phyloP scores from a whole-genome alignment of 768 basidiomycete species.

The Suillus luteus region DNA sequence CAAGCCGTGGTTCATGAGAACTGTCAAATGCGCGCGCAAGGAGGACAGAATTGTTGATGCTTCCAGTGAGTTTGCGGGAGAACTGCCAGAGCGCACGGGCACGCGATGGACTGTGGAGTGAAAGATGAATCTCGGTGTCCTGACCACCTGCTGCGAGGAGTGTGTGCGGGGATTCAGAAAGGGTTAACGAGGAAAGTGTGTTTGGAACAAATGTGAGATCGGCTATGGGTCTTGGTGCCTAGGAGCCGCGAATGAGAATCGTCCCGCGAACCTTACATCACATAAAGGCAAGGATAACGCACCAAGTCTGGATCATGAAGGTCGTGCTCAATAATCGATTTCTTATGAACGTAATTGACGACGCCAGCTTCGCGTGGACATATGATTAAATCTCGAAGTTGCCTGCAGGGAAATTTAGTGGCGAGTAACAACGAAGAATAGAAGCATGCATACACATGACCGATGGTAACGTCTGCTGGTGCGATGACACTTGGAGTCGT shows the following conservation, averaged over 20 bases:
- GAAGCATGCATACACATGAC: slow-evolving; percentile 59
- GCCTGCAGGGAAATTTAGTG: slow-evolving; percentile 43
- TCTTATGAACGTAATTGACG: slow-evolving; percentile 59
- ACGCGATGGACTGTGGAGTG: slow-evolving; percentile 40
- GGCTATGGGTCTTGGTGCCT: slow-evolving; percentile 51
- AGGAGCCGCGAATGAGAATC: slow-evolving; percentile 21
- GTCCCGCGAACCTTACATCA: slow-evolving; percentile 19
- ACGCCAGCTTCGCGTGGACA: slow-evolving; percentile 68
- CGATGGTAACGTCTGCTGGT: slow-evolving; percentile 52
- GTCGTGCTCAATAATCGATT: slow-evolving; percentile 63
- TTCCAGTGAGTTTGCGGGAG: slow-evolving; percentile 54
- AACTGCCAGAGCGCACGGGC: slow-evolving; percentile 50
- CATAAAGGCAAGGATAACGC: slow-evolving; percentile 27
- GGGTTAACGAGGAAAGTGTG: slow-evolving; percentile 56
- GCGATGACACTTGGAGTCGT: slow-evolving; percentile 42
- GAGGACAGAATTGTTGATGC: slow-evolving; percentile 81
- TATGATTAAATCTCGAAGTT: slow-evolving; percentile 76
- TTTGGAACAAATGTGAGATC: slow-evolving; percentile 62
- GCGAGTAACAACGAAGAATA: not conserved
- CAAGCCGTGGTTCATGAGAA: slow-evolving; percentile 72
- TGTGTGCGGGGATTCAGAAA: slow-evolving; percentile 46
- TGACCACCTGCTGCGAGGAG: slow-evolving; percentile 80
- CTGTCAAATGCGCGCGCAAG: slow-evolving; percentile 61
- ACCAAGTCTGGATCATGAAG: slow-evolving; percentile 49
- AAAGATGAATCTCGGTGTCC: slow-evolving; percentile 70